phyloP scores from a whole-genome alignment of 805 yeast genomes.

The Lachancea fermentati region DNA sequence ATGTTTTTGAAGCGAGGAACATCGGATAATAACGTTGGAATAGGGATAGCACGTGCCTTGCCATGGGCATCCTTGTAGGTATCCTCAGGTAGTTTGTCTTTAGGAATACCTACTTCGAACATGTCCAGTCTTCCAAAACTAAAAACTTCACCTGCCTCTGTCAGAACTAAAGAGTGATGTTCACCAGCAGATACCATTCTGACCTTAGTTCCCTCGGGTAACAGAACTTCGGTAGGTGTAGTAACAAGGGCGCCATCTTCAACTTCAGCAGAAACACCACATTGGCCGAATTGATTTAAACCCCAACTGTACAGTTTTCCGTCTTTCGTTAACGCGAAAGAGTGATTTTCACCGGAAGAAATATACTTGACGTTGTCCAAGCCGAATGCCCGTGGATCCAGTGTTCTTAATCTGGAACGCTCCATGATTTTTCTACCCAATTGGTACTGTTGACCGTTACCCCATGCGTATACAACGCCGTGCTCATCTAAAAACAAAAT shows the following conservation, averaged over 20 bases:
- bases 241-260: conserved; percentile 82
- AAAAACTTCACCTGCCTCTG: conserved; percentile 66
- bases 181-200: conserved; percentile 82
- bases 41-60: conserved; percentile 76
- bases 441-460: conserved; percentile 91
- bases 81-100: conserved; percentile 57
- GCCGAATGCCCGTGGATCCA: conserved; percentile 81
- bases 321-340: conserved; percentile 78
- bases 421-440: conserved; percentile 81
- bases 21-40: conserved; percentile 62
- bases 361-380: conserved; percentile 70
- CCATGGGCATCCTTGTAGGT: conserved; percentile 77
- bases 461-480: conserved; percentile 95
- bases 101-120: conserved; percentile 82
- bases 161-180: conserved; percentile 81
- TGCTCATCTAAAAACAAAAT: conserved; percentile 72
- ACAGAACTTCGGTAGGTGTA: conserved; percentile 68
- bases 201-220: conserved; percentile 52
- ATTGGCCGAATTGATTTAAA: conserved; percentile 92
- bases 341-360: conserved; percentile 93
- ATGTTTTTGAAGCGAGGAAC: conserved; percentile 54
- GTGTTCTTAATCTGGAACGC: conserved; percentile 64
- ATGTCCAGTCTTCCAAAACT: conserved; percentile 91
- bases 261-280: conserved; percentile 72
- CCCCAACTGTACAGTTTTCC: conserved; percentile 89